phyloP scores from a whole-genome alignment of 768 basidiomycete genomes.

The Lentinula sp. region DNA sequence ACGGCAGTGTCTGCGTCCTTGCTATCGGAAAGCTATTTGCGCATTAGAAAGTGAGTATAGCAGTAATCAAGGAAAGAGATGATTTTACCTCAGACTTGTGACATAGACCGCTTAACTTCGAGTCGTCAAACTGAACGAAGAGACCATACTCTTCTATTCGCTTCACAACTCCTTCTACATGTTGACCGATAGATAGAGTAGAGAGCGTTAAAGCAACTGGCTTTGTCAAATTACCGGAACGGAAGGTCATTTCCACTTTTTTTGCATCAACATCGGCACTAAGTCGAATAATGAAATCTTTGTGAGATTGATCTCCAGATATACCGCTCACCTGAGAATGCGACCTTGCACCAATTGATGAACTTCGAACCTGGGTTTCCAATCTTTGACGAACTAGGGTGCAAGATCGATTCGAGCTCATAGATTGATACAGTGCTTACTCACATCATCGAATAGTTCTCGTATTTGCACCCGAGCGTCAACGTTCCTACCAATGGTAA shows the following conservation, averaged over 20 bases:
- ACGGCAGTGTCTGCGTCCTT: conserved; percentile 70
- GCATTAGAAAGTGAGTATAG: background rate
- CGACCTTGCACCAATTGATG: conserved; percentile 87
- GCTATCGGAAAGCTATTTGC: conserved; percentile 77
- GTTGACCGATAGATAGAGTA: conserved; percentile 74
- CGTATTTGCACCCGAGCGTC: conserved; percentile 91
- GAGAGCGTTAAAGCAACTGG: conserved; percentile 33
- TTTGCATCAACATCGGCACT: conserved; percentile 69
- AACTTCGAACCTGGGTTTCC: conserved; percentile 75
- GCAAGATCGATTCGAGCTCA: conserved; percentile 4
- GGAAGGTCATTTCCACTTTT: conserved; percentile 89
- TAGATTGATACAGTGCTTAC: conserved; percentile 23
- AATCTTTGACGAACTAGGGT: conserved; percentile 86
- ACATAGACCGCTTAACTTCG: conserved; percentile 84
- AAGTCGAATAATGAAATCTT: background rate
- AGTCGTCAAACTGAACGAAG: conserved; percentile 86
- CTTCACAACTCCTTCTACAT: conserved; percentile 73
- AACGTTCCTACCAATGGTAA: conserved; percentile 74
- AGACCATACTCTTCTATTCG: conserved; percentile 84
- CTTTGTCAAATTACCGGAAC: conserved; percentile 51
- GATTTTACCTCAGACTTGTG: conserved; percentile 81
- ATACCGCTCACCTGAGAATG: conserved; percentile 57
- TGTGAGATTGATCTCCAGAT: background rate
- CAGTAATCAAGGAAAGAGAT: background rate
- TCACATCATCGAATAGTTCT: conserved; percentile 83